Percentiles rank a stretch among this genome's conserved stretches.
phyloP scores from a whole-genome alignment of 2,329 filamentous ascomycete genomes.

The Emergomyces pasteurianus region DNA sequence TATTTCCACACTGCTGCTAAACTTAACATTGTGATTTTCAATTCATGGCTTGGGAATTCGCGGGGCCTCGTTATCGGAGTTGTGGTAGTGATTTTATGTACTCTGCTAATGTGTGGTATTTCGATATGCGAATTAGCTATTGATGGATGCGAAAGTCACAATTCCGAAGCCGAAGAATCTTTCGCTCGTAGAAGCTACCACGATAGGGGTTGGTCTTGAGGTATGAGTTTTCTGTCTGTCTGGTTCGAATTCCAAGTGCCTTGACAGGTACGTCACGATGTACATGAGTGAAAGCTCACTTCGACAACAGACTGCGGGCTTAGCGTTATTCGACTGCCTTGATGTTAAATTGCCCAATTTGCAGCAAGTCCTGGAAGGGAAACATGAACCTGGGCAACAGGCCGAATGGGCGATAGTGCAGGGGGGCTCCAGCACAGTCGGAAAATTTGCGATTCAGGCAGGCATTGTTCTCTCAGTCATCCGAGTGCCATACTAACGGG shows the following conservation, averaged over 20 bases:
- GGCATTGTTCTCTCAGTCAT: background rate
- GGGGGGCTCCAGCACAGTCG: slow-evolving; percentile 22
- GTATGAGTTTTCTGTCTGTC: slow-evolving; percentile 8
- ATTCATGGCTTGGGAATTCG: background rate
- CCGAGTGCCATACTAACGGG: background rate
- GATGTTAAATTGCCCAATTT: slow-evolving; percentile 14
- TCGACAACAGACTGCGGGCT: slow-evolving; percentile 13
- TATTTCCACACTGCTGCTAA: background rate
- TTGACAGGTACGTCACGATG: background rate
- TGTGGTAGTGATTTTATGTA: background rate
- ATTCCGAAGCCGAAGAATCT: slow-evolving; percentile 21
- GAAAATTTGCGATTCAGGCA: slow-evolving; percentile 19
- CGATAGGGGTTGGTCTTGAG: slow-evolving; percentile 16
- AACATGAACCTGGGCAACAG: slow-evolving; percentile 2
- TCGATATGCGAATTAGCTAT: slow-evolving; percentile 10
- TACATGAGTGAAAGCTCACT: background rate
- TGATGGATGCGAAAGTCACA: slow-evolving; percentile 20
- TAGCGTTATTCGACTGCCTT: slow-evolving; percentile 15
- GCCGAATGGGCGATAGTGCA: slow-evolving; percentile 23
- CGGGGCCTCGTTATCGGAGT: background rate
- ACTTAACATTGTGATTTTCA: background rate
- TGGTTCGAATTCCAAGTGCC: slow-evolving; percentile 3
- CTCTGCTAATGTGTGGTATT: background rate
- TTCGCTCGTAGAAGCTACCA: slow-evolving; percentile 18
- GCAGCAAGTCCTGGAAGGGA: slow-evolving; percentile 10